A percentile compares a stretch with the other conserved stretches of the same genome.
Evolutionary conservation across 768 basidiomycete species (phyloP).

Genomic region (Saitozyma sp.): DNA sequence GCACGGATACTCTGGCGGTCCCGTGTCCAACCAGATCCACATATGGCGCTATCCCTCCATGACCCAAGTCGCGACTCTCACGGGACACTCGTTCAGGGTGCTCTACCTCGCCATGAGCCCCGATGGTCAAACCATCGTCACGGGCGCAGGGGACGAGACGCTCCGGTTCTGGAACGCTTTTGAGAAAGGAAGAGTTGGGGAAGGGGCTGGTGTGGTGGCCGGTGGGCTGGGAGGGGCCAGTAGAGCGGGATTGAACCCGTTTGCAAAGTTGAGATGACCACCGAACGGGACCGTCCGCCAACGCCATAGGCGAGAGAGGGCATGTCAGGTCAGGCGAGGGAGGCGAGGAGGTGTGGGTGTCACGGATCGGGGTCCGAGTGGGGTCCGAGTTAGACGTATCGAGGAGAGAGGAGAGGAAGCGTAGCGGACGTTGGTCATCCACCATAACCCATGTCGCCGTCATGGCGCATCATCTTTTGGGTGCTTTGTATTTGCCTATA

Average conservation of each 20-base stretch:
- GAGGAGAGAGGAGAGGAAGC: too few relatives aligned
- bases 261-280: constrained; percentile 30
- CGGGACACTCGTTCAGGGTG: constrained; percentile 92
- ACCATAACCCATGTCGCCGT: too few relatives aligned
- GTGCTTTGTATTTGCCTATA: too few relatives aligned
- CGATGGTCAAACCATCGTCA: constrained; percentile 96
- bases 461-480: too few relatives aligned
- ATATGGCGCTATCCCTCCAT: constrained; percentile 86
- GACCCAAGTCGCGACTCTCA: constrained; percentile 89
- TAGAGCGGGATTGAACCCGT: constrained; percentile 28
- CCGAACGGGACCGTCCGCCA: neutral
- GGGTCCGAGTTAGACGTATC: too few relatives aligned
- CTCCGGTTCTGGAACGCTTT: constrained; percentile 97
- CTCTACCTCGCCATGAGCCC: constrained; percentile 97
- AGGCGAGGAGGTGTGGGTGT: too few relatives aligned
- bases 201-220: constrained; percentile 10
- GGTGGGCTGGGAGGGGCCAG: constrained; percentile 6
- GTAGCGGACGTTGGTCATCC: too few relatives aligned
- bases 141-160: constrained; percentile 96
- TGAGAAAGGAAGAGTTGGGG: constrained; percentile 25
- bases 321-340: too few relatives aligned
- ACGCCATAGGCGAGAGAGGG: too few relatives aligned
- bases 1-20: constrained; percentile 90
- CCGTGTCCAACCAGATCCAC: constrained; percentile 93
- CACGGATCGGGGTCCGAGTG: too few relatives aligned